Evolutionary conservation across 2,329 filamentous ascomycete genomes (phyloP), one percentile per base, ranked within the genome.

Genomic region (Phialemoniopsis sp.): DNA sequence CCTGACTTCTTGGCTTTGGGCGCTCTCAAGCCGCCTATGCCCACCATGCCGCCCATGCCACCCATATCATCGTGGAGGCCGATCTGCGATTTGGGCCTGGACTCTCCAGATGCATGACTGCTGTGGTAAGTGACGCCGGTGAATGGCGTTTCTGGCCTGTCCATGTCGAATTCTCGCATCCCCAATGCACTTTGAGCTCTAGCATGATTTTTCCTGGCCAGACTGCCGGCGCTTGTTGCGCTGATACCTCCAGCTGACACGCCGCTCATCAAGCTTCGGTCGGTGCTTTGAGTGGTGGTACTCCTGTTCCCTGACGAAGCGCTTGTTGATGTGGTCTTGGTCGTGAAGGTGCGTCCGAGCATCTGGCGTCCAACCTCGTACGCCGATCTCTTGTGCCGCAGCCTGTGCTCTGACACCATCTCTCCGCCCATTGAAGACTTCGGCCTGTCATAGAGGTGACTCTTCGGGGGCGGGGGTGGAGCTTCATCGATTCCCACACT

Each of bases 161-260:
- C 75, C 16, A 58, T 44, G 14, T 78, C 77, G 52, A 65, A 64
- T 13, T 78, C 79, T 17, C 76, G 72, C 40, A 76, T 72, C 31
- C 78, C 82, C 48, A 87, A 62, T 4, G 80, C 79, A 54, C 83
- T 88, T 46, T 80, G 78, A 13, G 83, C 73, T 45, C 82, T 62
- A 57, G 49, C 62, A 55, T 72, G 62, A 54, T 83, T 85, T 54
- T 87, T 86, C 45, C 90, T 80, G 21, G 89, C 90, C 47, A 94
- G 80, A 63, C 91, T 97, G 39, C 90, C 93, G 13, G 93, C 93
- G 63, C 93, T 97, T 13, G 93, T 97, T 37, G 89, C 87, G 59
- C 91, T 97, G 62, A 96, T 89, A 12, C 78, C 91, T 37, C 90
- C 83, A 1, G 93, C 93, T 38, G 93, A 97, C 38, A 80, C 76